Evolutionary conservation across 2,329 filamentous ascomycete genomes (phyloP), one percentile per base, ranked within the genome.

Genomic region (Epichloe festucae): DNA sequence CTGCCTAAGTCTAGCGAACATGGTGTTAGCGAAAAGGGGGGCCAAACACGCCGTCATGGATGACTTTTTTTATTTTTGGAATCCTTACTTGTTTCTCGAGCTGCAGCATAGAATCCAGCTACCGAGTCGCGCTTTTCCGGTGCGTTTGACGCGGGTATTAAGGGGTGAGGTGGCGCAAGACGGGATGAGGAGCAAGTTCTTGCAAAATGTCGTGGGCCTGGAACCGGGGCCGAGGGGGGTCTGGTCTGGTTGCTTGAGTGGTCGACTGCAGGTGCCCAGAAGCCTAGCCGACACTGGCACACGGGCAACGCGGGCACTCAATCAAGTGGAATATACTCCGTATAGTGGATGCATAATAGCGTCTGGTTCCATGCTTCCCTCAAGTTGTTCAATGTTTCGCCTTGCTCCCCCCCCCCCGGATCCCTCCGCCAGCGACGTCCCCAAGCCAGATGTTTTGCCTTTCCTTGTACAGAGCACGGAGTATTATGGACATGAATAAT

Each of bases 61-160:
- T 17, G 41, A 27, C 7, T 7, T 7, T 27, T 27, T 21, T 8
- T 1, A 21, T 23, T 50, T 21, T 12, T 2, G 19, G n/a, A 44
- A 34, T 6, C 27, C 50, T 55, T 58, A 67, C 65, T 60, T 60
- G 54, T 56, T 57, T 60, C 57, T 59, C 53, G 51, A 55, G 56
- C 56, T 60, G 57, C 56, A 62, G 63, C 63, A 67, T 67, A 57
- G 59, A 60, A 59, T 59, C 57, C 59, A 58, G 62, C 59, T 55
- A 56, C 58, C 53, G 35, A 53, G 60, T 65, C 63, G 63, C 65
- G 64, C 61, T 59, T 61, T 59, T 55, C 48, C 51, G 56, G 46
- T 47, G 57, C 52, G 39, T 55, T 58, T 53, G 60, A 65, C 64
- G 65, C 65, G 64, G 54, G 64, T 61, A 57, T 55, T 53, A 53